Evolutionary conservation across 148 eudicot genomes (phyloP), one percentile per base, ranked within the genome.

Genomic region (Amaranthus palmeri): DNA sequence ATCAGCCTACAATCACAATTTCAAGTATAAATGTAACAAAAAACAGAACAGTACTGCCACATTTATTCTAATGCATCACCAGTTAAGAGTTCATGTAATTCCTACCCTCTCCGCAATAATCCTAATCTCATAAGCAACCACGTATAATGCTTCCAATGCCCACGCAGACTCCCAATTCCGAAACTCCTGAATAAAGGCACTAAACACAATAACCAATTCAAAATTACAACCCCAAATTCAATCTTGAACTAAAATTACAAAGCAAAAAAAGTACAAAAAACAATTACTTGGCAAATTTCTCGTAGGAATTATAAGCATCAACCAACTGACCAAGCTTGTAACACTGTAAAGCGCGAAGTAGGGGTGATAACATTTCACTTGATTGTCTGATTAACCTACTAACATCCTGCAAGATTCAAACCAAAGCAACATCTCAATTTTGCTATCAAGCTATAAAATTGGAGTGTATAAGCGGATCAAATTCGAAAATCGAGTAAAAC

Each of bases 161-260:
- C 99, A 96, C 0, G 97, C 93, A 2, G 93, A 86, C 71, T 96
- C 99, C 97, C 97, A 92, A 60, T 91, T 96, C 67, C 97, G 92
- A 68, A 96, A 92, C 53, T 96, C 99, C 87, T 91, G 99, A 72
- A 90, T 69, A 70, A 92, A 92, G 49, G 93, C 93, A 87, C 98
- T 93, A 77, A 69, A 77, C 71, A 77, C 71, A 49, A 57, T 68
- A 69, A 72, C 68, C 79, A 61, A 72, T 73, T 72, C 70, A 68
- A 61, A 55, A 73, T 61, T 41, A 77, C 47, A 65, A 44, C 65
- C 61, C 58, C 47, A 52, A 25, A 50, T 25, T 9, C n/a, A 53
- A 46, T 10, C 41, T 62, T 46, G 54, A 54, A 62, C 67, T 51
- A 36, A 63, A 54, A 15, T 5, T 12, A 42, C 54, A 63, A 64